Percentiles rank a stretch among this genome's conserved stretches.
Evolutionary conservation across 805 yeast genomes (phyloP).

Genomic region (Schwanniomyces pseudopolymorphus): DNA sequence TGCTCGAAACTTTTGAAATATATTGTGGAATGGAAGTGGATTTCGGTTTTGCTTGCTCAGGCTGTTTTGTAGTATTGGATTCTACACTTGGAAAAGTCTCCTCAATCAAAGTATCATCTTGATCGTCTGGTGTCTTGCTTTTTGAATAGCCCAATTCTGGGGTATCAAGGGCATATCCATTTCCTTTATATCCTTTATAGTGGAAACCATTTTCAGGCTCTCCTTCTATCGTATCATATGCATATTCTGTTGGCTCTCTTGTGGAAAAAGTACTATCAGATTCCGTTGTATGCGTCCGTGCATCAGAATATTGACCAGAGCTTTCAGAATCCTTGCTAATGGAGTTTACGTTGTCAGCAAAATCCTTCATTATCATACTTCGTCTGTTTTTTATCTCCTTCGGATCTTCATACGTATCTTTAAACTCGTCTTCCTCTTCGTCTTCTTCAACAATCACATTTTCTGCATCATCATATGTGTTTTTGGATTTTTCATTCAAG

Average conservation of each 20-base stretch:
- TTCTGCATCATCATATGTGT: not conserved
- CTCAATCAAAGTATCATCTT: conserved; percentile 21
- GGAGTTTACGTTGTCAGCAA: not conserved
- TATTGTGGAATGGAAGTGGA: not conserved
- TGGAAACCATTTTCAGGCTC: not conserved
- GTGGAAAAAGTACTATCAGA: not conserved
- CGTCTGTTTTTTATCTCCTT: not conserved
- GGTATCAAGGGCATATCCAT: not conserved
- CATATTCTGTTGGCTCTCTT: not conserved
- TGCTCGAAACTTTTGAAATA: not conserved
- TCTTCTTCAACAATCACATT: conserved; percentile 13
- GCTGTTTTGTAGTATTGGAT: not conserved
- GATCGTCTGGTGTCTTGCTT: conserved; percentile 9
- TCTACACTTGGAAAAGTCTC: not conserved
- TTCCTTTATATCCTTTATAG: not conserved
- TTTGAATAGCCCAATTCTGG: not conserved
- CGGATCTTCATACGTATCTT: not conserved
- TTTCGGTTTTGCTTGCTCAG: not conserved
- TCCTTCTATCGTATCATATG: not conserved
- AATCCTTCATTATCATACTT: not conserved
- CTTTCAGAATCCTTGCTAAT: not conserved
- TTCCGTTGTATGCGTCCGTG: not conserved
- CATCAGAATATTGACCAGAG: not conserved
- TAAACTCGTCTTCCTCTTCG: not conserved
- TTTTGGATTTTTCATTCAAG: conserved; percentile 18